Evolutionary conservation across 2,329 filamentous ascomycete species (phyloP).

Genomic region (Lecanicillium sp.): DNA sequence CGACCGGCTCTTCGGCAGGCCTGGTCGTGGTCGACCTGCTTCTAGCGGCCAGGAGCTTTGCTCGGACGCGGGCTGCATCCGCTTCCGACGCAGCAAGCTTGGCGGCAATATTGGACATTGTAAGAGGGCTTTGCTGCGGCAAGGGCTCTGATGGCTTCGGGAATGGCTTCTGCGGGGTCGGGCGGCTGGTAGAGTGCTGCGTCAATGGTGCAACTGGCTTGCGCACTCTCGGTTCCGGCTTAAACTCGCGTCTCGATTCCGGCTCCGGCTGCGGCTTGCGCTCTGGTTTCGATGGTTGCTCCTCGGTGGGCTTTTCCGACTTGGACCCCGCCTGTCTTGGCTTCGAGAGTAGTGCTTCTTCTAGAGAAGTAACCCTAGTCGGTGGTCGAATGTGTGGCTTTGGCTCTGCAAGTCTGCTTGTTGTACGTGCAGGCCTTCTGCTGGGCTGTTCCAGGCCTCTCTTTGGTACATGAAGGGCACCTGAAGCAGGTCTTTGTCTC

Average conservation of each 20-base stretch:
- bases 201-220: not conserved
- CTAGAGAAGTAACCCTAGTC: not conserved
- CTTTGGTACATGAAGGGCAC: conserved; percentile 1
- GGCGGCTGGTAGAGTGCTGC: conserved; percentile 10
- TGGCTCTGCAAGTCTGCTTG: not conserved
- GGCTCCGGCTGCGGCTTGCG: not conserved
- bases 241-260: not conserved
- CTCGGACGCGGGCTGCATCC: conserved; percentile 56
- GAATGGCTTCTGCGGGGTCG: conserved; percentile 26
- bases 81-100: conserved; percentile 61
- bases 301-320: not conserved
- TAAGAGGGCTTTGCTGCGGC: conserved; percentile 50
- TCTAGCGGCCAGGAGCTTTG: conserved; percentile 52
- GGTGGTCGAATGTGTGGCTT: not conserved
- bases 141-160: conserved; percentile 27
- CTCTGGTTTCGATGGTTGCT: not conserved
- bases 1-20: conserved; percentile 15
- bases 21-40: conserved; percentile 18
- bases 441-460: conserved; percentile 6
- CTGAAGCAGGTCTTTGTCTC: not conserved
- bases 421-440: not conserved
- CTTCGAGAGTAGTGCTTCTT: conserved; percentile 2
- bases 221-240: not conserved
- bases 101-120: conserved; percentile 55
- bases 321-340: not conserved